phyloP scores from a whole-genome alignment of 1,284 basidiomycete species.

The Crepidotus sp. region DNA sequence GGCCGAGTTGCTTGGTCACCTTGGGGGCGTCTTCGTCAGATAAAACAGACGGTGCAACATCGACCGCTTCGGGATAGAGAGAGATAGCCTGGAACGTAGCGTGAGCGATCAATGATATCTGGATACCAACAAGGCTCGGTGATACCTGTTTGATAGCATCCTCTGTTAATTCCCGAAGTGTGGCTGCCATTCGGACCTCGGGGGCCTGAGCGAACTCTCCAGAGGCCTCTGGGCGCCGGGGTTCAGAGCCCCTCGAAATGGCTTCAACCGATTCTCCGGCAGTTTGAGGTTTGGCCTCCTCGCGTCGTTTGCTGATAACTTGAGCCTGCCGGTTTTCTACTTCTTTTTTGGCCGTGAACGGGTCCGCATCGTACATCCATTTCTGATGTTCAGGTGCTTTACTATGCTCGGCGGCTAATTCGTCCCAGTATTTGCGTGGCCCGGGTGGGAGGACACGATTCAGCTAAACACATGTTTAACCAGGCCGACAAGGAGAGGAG shows the following conservation, averaged over 20 bases:
- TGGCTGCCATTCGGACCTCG: slow-evolving; percentile 80
- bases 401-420: slow-evolving; percentile 65
- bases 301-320: slow-evolving; percentile 34
- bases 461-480: slow-evolving; percentile 34
- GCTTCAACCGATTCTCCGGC: neutral
- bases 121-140: neutral
- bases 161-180: slow-evolving; percentile 76
- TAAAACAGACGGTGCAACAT: slow-evolving; percentile 37
- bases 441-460: slow-evolving; percentile 73
- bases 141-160: slow-evolving; percentile 69
- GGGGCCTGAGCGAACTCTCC: slow-evolving; percentile 59
- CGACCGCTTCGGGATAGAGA: slow-evolving; percentile 45
- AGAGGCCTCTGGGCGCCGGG: slow-evolving; percentile 21
- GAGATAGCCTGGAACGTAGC: slow-evolving; percentile 35
- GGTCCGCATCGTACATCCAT: slow-evolving; percentile 85
- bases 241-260: slow-evolving; percentile 10
- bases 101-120: slow-evolving; percentile 3
- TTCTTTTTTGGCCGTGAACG: slow-evolving; percentile 65
- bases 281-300: slow-evolving; percentile 22
- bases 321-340: slow-evolving; percentile 60
- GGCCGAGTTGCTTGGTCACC: slow-evolving; percentile 38
- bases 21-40: slow-evolving; percentile 35
- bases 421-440: slow-evolving; percentile 79
- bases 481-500: slow-evolving; percentile 34
- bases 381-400: slow-evolving; percentile 57